A percentile compares a stretch with the other conserved stretches of the same genome.
These are phyloP conservation scores for Metschnikowia dekortorum DNA, from an alignment of 805 yeast genomes.

Conservation along the genomic window DNA sequence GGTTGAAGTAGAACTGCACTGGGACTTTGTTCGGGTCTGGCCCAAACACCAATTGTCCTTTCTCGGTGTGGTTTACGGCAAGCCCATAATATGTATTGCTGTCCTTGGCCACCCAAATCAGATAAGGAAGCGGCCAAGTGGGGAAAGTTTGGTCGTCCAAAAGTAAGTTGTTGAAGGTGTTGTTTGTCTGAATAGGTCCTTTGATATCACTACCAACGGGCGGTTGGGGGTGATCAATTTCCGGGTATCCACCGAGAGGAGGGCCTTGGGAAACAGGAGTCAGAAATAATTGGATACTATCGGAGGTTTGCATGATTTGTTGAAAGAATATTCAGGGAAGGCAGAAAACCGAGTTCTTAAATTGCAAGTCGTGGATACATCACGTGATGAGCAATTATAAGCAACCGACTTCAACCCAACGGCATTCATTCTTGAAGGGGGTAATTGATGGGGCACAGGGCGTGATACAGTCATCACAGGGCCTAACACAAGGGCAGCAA, in stretches of 20 bases:
- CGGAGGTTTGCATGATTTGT: not conserved
- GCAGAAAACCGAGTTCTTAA: not conserved
- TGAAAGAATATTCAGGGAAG: not conserved
- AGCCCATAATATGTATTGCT: conserved; percentile 51
- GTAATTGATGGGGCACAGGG: not conserved
- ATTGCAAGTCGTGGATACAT: not conserved
- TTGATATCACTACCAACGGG: conserved; percentile 29
- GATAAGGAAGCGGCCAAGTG: conserved; percentile 79
- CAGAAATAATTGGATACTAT: conserved; percentile 28
- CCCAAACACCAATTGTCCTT: conserved; percentile 62
- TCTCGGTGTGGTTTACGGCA: conserved; percentile 61
- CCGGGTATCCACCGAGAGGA: conserved; percentile 42
- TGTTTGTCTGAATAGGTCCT: conserved; percentile 65
- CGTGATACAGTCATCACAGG: not conserved
- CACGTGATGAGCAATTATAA: not conserved
- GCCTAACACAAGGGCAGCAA: not conserved
- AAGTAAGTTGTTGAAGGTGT: conserved; percentile 70
- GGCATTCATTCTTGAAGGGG: not conserved
- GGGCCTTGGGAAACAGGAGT: conserved; percentile 38
- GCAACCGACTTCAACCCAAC: not conserved
- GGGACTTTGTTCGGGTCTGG: conserved; percentile 52
- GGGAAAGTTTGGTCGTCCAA: conserved; percentile 65
- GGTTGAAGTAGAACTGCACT: conserved; percentile 61
- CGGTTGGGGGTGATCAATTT: conserved; percentile 27
- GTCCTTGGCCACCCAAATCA: conserved; percentile 59